These are phyloP conservation scores for Citeromyces siamensis DNA, from an alignment of 1,139 yeast genomes.

Conservation along the genomic window DNA sequence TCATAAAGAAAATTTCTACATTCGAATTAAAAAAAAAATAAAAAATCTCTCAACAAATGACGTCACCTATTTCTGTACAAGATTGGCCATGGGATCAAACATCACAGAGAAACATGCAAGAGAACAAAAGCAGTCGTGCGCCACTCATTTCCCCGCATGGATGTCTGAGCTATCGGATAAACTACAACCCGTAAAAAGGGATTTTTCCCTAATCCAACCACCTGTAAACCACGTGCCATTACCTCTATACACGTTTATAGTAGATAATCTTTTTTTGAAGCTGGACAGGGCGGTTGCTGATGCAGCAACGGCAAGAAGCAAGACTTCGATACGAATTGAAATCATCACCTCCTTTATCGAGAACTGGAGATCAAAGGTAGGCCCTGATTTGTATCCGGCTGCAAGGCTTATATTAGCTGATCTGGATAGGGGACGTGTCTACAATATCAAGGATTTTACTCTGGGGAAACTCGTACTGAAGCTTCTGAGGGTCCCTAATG, in stretches of 20 bases:
- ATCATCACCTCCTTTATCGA: conserved; percentile 34
- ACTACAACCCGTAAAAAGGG: no score
- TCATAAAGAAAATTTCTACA: no score
- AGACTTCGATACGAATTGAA: conserved; percentile 18
- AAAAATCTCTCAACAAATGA: no score
- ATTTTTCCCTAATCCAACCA: no score
- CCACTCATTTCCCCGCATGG: no score
- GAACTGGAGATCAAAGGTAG: conserved; percentile 55
- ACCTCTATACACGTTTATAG: conserved; percentile 12
- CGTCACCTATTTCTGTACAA: no score
- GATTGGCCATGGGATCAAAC: no score
- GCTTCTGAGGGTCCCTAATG: conserved; percentile 34
- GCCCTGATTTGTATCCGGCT: conserved; percentile 59
- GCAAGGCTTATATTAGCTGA: conserved; percentile 52
- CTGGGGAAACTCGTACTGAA: conserved; percentile 34
- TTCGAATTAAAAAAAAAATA: no score
- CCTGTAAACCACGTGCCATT: conserved; percentile 14
- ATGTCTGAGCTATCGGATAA: no score
- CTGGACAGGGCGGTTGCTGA: conserved; percentile 8
- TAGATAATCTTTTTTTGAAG: conserved; percentile 12
- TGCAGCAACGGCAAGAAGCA: conserved; percentile 5
- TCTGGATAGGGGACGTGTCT: conserved; percentile 36
- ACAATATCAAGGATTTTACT: conserved; percentile 38
- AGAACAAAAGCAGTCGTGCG: no score
- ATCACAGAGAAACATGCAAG: no score